Evolutionary conservation across 2,329 filamentous ascomycete species (phyloP), one percentile per base, ranked within the genome.

Genomic region (Penicillium sp.): DNA sequence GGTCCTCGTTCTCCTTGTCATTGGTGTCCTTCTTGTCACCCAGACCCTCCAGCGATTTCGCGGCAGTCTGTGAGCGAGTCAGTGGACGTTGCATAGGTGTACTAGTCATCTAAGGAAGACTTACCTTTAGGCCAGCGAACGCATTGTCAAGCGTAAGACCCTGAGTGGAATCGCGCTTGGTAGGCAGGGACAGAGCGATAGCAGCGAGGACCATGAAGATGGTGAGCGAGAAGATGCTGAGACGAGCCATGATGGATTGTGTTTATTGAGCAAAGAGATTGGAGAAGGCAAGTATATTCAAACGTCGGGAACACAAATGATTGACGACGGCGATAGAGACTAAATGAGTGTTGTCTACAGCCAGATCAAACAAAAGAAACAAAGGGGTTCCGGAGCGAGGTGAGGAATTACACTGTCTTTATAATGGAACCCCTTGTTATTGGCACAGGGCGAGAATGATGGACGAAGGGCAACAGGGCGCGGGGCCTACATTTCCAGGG

Each of bases 121-220:
- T 24, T 46, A 69, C 66, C 53, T 59, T 51, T 26, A 68, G 41
- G 1, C 52, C 34, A 6, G 52, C 43, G 4, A 61, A 38, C 8
- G 58, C 48, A 38, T 50, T 50, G 6, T 51, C 50, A 28, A 60
- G 58, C 3, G 44, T 38, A 33, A 59, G 28, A 2, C 21, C 18
- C 18, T 51, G 24, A 6, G 15, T 21, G 1, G 24, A 44, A 34
- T 54, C 57, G 26, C 54, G 58, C 53, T 66, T 63, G 38, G 58
- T 50, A 1, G 70, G 70, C 46, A 66, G 51, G 2, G 70, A 69
- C 29, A 65, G 53, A 34, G 64, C 63, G 28, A 66, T 46, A 7
- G 66, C 51, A 6, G 66, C 70, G 26, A 73, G 58, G 46, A 65
- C 54, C 24, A 71, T 53, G 45, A 67, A 59, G 41, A 65, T 48